Percentiles rank a stretch among this genome's conserved stretches.
These are phyloP conservation scores for Fusarium veterinarium DNA, from an alignment of 2,329 filamentous ascomycete genomes.

Conservation along the genomic window DNA sequence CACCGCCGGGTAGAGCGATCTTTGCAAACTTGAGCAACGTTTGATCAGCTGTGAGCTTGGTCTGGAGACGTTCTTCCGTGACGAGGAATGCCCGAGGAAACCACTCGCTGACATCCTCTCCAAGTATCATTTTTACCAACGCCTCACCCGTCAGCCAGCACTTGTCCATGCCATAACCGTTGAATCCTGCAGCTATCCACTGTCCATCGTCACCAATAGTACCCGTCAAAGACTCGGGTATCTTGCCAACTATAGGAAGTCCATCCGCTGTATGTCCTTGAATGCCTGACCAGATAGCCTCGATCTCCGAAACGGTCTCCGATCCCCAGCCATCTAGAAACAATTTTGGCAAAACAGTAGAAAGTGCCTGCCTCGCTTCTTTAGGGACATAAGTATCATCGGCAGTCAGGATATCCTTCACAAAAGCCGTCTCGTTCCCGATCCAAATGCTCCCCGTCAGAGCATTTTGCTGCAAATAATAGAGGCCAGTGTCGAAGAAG, in stretches of 20 bases:
- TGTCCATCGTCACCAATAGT: slow-evolving; percentile 43
- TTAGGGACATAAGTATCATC: slow-evolving; percentile 56
- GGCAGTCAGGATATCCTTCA: slow-evolving; percentile 54
- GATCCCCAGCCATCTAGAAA: slow-evolving; percentile 51
- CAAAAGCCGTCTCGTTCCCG: slow-evolving; percentile 59
- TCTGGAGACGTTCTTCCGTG: slow-evolving; percentile 10
- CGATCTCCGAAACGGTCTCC: background rate
- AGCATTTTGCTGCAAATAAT: slow-evolving; percentile 44
- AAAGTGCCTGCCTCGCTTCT: slow-evolving; percentile 47
- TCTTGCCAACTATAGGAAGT: slow-evolving; percentile 59
- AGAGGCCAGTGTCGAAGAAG: slow-evolving; percentile 43
- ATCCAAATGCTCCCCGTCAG: slow-evolving; percentile 59
- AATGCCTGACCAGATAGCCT: slow-evolving; percentile 57
- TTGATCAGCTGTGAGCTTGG: background rate
- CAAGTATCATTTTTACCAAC: slow-evolving; percentile 42
- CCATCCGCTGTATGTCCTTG: slow-evolving; percentile 58
- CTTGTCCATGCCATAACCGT: slow-evolving; percentile 62
- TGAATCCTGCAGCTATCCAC: slow-evolving; percentile 62
- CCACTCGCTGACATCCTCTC: slow-evolving; percentile 34
- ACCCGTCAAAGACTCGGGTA: slow-evolving; percentile 47
- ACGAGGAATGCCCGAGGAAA: slow-evolving; percentile 27
- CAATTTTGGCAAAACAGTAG: slow-evolving; percentile 52
- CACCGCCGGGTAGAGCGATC: background rate
- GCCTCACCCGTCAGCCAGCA: slow-evolving; percentile 62
- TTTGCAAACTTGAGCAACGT: background rate